Evolutionary conservation across 116 monocot species (phyloP).

Genomic region (Papilionanthe hybrid): DNA sequence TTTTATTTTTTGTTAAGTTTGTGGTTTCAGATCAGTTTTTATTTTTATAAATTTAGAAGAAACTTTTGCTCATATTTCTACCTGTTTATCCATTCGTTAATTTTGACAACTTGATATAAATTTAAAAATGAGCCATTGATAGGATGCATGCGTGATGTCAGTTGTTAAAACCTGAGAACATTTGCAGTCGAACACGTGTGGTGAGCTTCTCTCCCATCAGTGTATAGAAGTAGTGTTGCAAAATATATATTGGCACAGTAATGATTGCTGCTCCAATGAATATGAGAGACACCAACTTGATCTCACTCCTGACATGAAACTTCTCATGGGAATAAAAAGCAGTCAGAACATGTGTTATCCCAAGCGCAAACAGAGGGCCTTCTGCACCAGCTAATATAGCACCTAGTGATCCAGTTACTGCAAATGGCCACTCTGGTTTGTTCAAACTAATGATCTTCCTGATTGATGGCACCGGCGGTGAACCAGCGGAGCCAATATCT

Average conservation of each 20-base stretch:
- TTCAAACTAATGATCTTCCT: conserved; percentile 20
- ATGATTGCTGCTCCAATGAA: conserved; percentile 43
- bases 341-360: conserved; percentile 27
- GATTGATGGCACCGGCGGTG: conserved; percentile 9
- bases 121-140: not conserved
- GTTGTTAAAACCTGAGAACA: conserved; percentile 36
- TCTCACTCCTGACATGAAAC: conserved; percentile 30
- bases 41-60: too few species aligned
- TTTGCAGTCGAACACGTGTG: conserved; percentile 23
- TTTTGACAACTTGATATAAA: not conserved
- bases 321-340: conserved; percentile 31
- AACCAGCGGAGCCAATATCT: not conserved
- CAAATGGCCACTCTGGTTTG: conserved; percentile 33
- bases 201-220: conserved; percentile 56
- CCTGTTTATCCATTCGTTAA: not conserved
- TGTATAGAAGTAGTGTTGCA: conserved; percentile 44
- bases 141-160: not conserved
- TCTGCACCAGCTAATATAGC: conserved; percentile 27
- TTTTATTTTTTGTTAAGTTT: too few species aligned
- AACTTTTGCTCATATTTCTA: too few species aligned
- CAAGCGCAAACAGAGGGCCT: conserved; percentile 32
- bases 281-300: conserved; percentile 24
- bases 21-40: too few species aligned
- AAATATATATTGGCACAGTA: conserved; percentile 33
- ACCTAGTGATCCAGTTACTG: conserved; percentile 24